These are phyloP conservation scores for Ilyonectria sp. DNA, from an alignment of 2,329 filamentous ascomycete genomes.

Conservation along the genomic window DNA sequence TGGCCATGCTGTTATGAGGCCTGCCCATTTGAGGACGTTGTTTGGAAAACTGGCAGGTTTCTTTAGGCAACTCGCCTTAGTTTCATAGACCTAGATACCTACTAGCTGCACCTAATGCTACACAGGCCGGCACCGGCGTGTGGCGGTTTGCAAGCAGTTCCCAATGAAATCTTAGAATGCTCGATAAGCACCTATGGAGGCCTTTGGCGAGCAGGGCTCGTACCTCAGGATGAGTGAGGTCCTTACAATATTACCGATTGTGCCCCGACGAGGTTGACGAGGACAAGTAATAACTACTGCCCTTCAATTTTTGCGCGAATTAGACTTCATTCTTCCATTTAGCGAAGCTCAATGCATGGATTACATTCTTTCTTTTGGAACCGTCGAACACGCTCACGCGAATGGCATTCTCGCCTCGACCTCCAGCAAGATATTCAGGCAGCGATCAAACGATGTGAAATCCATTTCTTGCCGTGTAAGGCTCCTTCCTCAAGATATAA, in stretches of 20 bases:
- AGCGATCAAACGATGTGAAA: background rate
- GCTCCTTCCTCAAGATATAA: background rate
- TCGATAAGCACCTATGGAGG: background rate
- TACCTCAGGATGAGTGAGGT: background rate
- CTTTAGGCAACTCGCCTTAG: background rate
- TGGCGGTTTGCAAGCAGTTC: background rate
- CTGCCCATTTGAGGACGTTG: background rate
- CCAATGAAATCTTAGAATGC: background rate
- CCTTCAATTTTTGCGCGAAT: too few relatives aligned
- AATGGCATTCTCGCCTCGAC: too few relatives aligned
- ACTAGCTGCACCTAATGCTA: background rate
- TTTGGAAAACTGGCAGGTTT: background rate
- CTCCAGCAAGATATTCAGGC: background rate
- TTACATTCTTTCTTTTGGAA: too few relatives aligned
- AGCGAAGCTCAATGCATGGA: too few relatives aligned
- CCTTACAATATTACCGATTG: background rate
- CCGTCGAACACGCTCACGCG: too few relatives aligned
- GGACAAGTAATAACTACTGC: too few relatives aligned
- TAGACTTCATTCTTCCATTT: too few relatives aligned
- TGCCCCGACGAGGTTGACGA: too few relatives aligned
- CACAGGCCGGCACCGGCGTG: background rate
- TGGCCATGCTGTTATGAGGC: conserved; percentile 3
- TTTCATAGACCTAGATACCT: conserved; percentile 52
- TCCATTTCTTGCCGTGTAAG: background rate
- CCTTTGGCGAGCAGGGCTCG: background rate